A percentile compares a stretch with the other conserved stretches of the same genome.
Conservation (phyloP, 1,139 yeast species). For the Debaryomyces coudertii region DNA sequence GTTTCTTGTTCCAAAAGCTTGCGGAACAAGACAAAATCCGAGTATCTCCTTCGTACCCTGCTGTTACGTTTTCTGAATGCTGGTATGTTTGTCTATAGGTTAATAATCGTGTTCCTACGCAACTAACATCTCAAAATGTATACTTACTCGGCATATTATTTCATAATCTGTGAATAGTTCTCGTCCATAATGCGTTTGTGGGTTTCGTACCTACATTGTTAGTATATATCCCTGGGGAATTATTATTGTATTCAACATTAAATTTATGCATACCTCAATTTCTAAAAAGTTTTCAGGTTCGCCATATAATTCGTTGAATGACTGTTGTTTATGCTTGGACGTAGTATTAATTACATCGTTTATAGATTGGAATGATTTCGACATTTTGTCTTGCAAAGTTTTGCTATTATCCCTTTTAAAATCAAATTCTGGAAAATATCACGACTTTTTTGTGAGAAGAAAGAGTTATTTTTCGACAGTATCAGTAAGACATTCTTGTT, state of each 20-base stretch:
- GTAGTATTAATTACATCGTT: conserved; percentile 46
- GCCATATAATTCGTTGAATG: conserved; percentile 83
- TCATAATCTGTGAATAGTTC: conserved; percentile 90
- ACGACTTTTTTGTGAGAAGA: background rate
- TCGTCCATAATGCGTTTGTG: conserved; percentile 79
- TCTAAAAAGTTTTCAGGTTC: conserved; percentile 95
- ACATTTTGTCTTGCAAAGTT: conserved; percentile 23
- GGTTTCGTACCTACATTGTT: conserved; percentile 54
- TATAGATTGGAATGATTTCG: conserved; percentile 51
- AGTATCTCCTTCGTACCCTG: conserved; percentile 80
- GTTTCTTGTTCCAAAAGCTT: conserved; percentile 76
- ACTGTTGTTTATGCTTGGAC: conserved; percentile 55
- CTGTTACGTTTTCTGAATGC: conserved; percentile 71
- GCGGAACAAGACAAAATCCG: conserved; percentile 84
- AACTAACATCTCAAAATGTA: background rate
- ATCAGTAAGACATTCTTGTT: background rate
- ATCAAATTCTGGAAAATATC: background rate
- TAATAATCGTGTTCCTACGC: conserved; percentile 16
- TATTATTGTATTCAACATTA: background rate
- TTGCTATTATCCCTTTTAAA: background rate
- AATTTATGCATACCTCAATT: conserved; percentile 60
- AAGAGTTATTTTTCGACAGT: background rate
- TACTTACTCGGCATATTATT: conserved; percentile 68
- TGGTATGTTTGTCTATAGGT: conserved; percentile 68
- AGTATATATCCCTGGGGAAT: conserved; percentile 6